Percentiles rank a stretch among this genome's conserved stretches.
phyloP scores from a whole-genome alignment of 257 asterid genomes.

The Handroanthus guayacan region DNA sequence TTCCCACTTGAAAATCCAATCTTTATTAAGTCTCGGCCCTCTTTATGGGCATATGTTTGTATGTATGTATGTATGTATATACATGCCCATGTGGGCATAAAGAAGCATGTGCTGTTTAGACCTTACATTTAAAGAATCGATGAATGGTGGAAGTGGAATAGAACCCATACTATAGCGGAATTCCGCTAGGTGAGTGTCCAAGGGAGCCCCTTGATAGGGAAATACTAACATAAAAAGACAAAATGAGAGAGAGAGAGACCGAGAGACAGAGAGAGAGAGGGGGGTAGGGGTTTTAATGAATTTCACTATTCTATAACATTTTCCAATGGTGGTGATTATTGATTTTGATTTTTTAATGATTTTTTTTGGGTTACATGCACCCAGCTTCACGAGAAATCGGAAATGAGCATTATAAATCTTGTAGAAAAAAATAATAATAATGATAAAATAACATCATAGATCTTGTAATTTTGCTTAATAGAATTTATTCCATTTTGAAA shows the following conservation, averaged over 20 bases:
- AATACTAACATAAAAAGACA: slow-evolving; percentile 21
- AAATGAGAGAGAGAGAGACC: no score
- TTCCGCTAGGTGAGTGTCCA: slow-evolving; percentile 39
- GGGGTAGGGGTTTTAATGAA: no score
- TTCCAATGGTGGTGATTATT: no score
- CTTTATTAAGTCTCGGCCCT: not conserved
- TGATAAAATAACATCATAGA: no score
- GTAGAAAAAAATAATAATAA: no score
- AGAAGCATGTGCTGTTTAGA: slow-evolving; percentile 18
- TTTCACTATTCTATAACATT: no score
- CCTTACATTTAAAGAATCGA: slow-evolving; percentile 29
- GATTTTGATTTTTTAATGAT: no score
- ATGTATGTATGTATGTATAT: not conserved
- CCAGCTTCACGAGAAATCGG: no score
- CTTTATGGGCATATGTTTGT: not conserved
- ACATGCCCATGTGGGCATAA: slow-evolving; percentile 19
- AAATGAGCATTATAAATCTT: no score
- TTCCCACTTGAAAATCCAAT: slow-evolving; percentile 21
- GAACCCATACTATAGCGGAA: slow-evolving; percentile 45
- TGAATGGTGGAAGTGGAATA: slow-evolving; percentile 42
- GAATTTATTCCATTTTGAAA: no score
- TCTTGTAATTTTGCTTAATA: no score
- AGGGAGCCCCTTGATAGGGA: slow-evolving; percentile 33
- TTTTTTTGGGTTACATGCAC: no score
- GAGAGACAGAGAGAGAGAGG: not conserved